phyloP scores from a whole-genome alignment of 768 basidiomycete genomes.

The Gymnopilus dilepis region DNA sequence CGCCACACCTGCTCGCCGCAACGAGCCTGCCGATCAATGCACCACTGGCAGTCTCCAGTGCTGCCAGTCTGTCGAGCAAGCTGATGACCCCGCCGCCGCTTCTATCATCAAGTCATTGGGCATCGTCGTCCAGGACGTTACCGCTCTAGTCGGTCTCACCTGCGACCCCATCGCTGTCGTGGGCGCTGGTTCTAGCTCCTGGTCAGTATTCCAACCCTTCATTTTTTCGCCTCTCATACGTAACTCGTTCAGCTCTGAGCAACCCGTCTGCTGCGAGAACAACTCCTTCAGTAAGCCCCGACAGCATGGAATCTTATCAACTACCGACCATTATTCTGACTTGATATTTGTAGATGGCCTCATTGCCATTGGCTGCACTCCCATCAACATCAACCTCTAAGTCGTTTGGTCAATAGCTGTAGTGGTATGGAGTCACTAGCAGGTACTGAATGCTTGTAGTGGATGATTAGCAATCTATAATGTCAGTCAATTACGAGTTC shows the following conservation, averaged over 20 bases:
- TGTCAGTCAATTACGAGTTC: not conserved
- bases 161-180: slow-evolving; percentile 34
- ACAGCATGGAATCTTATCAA: not conserved
- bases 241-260: slow-evolving; percentile 25
- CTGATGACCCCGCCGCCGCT: not conserved
- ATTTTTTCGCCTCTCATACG: not conserved
- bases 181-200: slow-evolving; percentile 27
- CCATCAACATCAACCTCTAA: slow-evolving; percentile 35
- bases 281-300: slow-evolving; percentile 36
- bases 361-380: slow-evolving; percentile 33
- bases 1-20: slow-evolving; percentile 13
- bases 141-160: slow-evolving; percentile 32
- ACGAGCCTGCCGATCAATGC: slow-evolving; percentile 21
- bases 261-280: slow-evolving; percentile 38
- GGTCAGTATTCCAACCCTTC: slow-evolving; percentile 21
- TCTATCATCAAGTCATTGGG: slow-evolving; percentile 26
- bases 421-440: not conserved
- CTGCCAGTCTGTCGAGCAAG: slow-evolving; percentile 24
- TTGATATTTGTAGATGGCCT: slow-evolving; percentile 27
- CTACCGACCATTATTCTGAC: not conserved
- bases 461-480: slow-evolving; percentile 7
- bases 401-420: not conserved
- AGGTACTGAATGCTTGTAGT: slow-evolving; percentile 5
- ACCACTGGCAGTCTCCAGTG: slow-evolving; percentile 27
- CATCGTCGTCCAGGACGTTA: slow-evolving; percentile 22